Evolutionary conservation across 768 basidiomycete genomes (phyloP), one percentile per base, ranked within the genome.

Genomic region (Lentinula sp.): DNA sequence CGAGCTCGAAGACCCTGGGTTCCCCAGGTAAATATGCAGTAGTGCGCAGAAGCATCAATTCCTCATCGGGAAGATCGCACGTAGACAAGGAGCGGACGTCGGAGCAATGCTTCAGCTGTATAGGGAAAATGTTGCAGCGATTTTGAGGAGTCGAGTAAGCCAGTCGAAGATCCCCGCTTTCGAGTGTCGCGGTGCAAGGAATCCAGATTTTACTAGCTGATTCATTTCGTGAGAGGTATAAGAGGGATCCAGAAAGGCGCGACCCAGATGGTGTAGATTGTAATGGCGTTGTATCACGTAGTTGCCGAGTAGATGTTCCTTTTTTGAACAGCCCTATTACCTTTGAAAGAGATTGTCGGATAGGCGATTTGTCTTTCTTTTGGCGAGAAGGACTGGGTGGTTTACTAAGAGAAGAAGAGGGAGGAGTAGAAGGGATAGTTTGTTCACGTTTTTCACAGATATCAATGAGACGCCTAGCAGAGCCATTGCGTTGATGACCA

Each of bases 291-390:
- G 62, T 52, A 50, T 43, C 6, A 28, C 10, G 39, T 16, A 52
- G 61, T 46, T 67, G 61, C 65, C 70, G 58, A 67, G 13, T 23
- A 12, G 39, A 42, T 12, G 37, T 71, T 49, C 70, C 73, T 69
- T 83, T 86, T 72, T 79, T 86, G 74, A 88, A 79, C 3, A 83
- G 82, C 5, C 85, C 81, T 48, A 90, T 72, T 35, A 89, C 68
- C 64, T 84, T 88, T 43, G 82, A 79, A 63, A 90, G 73, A 16
- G 87, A 88, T 68, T 82, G 83, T 23, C 86, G 81, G 54, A 90
- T 72, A 2, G 85, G 83, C 4, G 84, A 87, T 67, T 80, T 85
- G 62, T 75, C 78, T 61, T 77, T 79, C 64, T 73, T 71, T 13
- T 66, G 48, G 7, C 49, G 59, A 33, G 67, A 59, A 37, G 60